Conservation (phyloP, 2,329 filamentous ascomycete genomes). For the Aspergillus terreus region DNA sequence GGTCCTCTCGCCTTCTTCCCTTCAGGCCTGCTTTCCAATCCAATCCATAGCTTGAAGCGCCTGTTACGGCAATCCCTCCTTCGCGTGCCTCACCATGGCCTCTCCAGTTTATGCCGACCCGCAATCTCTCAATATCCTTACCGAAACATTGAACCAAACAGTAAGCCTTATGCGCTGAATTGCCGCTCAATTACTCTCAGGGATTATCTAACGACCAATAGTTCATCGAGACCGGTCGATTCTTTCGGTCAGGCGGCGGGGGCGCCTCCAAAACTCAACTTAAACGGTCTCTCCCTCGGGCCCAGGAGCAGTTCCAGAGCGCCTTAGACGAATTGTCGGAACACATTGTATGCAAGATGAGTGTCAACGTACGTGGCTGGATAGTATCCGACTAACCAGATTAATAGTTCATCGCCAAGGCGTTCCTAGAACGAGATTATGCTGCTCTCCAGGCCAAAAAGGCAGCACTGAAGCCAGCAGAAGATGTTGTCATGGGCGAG, state of each 20-base stretch:
- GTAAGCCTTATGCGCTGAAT: slow-evolving; percentile 17
- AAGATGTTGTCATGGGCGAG: slow-evolving; percentile 31
- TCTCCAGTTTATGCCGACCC: slow-evolving; percentile 23
- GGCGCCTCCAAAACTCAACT: slow-evolving; percentile 31
- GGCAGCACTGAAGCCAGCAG: slow-evolving; percentile 19
- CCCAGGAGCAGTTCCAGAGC: slow-evolving; percentile 38
- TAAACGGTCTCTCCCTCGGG: slow-evolving; percentile 34
- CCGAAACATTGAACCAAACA: slow-evolving; percentile 35
- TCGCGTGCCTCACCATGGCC: slow-evolving; percentile 14
- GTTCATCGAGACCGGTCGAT: slow-evolving; percentile 41
- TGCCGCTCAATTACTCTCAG: background rate
- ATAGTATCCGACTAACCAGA: slow-evolving; percentile 1
- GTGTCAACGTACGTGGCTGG: background rate
- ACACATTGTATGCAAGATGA: slow-evolving; percentile 35
- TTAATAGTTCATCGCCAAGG: slow-evolving; percentile 40
- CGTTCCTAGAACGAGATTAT: slow-evolving; percentile 41
- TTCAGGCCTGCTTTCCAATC: background rate
- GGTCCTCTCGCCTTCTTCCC: background rate
- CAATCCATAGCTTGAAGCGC: no score
- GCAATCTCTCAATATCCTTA: slow-evolving; percentile 34
- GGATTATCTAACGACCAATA: slow-evolving; percentile 21
- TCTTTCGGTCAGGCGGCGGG: slow-evolving; percentile 37
- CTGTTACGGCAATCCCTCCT: no score
- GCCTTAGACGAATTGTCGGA: slow-evolving; percentile 40
- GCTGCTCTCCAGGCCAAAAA: slow-evolving; percentile 33